These are phyloP conservation scores for Piloderma croceum DNA, from an alignment of 768 basidiomycete species.

Conservation along the genomic window DNA sequence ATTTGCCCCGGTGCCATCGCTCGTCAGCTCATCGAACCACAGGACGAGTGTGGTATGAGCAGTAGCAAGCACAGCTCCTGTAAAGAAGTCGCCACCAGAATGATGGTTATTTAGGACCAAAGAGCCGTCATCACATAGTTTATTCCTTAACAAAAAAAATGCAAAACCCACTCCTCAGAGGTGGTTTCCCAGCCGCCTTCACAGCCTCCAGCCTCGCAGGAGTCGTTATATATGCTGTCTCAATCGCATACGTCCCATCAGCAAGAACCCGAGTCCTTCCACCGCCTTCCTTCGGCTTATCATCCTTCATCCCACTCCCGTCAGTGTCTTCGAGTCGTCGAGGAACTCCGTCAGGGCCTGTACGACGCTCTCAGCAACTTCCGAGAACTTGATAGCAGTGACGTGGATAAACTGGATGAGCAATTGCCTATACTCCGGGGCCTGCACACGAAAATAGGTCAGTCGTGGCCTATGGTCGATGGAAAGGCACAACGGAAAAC, in stretches of 20 bases:
- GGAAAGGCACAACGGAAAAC: no score
- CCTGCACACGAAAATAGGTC: no score
- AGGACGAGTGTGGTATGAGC: conserved; percentile 89
- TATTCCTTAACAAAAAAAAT: conserved; percentile 1
- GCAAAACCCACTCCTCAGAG: conserved; percentile 59
- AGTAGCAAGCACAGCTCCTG: conserved; percentile 83
- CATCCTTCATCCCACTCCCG: conserved; percentile 43
- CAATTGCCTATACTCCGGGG: no score
- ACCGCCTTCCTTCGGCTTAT: no score
- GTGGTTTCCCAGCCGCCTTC: conserved; percentile 85
- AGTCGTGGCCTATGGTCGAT: no score
- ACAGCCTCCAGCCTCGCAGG: conserved; percentile 70
- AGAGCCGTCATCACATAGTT: neutral
- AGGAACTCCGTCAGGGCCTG: conserved; percentile 93
- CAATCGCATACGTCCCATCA: conserved; percentile 98
- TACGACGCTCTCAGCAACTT: conserved; percentile 93
- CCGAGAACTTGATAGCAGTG: no score
- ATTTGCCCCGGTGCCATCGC: conserved; percentile 54
- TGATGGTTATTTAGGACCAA: conserved; percentile 75
- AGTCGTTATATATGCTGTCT: conserved; percentile 75
- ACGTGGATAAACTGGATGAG: no score
- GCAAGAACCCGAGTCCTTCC: conserved; percentile 82
- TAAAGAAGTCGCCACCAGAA: conserved; percentile 99
- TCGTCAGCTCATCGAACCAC: conserved; percentile 56
- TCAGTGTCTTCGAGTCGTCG: conserved; percentile 75